Conservation (phyloP, 2,329 filamentous ascomycete species). For the Colletotrichum tropicicola region DNA sequence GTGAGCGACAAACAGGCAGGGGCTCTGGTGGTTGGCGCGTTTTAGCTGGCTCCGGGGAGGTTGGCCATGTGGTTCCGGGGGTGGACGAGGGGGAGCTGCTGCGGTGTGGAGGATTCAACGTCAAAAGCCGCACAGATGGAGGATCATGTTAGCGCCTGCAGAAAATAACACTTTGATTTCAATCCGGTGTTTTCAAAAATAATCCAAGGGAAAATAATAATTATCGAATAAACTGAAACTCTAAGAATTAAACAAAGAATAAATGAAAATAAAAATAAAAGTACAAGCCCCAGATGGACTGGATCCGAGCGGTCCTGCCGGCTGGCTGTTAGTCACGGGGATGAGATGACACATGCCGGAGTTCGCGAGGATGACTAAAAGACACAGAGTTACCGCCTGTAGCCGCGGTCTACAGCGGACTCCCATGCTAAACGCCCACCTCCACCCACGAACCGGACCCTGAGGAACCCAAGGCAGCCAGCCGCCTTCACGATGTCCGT, state of each 20-base stretch:
- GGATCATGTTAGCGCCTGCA: constrained; percentile 4
- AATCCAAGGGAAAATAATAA: neutral
- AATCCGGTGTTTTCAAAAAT: constrained; percentile 9
- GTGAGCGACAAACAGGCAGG: constrained; percentile 3
- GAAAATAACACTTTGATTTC: constrained; percentile 6
- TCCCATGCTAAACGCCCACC: neutral
- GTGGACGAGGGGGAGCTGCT: neutral
- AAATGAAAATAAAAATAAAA: neutral
- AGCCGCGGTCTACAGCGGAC: constrained; percentile 4
- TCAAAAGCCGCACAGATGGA: constrained; percentile 6
- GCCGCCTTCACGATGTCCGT: too few relatives aligned
- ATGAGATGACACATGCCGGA: constrained; percentile 23
- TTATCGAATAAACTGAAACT: neutral
- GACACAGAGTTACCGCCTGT: neutral
- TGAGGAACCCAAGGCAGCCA: neutral
- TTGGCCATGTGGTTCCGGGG: constrained; percentile 26
- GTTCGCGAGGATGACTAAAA: neutral
- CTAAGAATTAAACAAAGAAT: neutral
- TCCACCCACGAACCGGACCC: neutral
- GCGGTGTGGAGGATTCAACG: constrained; percentile 1
- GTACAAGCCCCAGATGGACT: neutral
- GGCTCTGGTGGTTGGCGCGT: constrained; percentile 7
- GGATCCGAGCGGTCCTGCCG: neutral
- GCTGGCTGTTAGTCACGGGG: constrained; percentile 6
- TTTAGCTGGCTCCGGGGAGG: constrained; percentile 9